Percentiles rank a stretch among this genome's conserved stretches.
Conservation (phyloP, 2,329 filamentous ascomycete species). For the Colletotrichum nymphaeae region DNA sequence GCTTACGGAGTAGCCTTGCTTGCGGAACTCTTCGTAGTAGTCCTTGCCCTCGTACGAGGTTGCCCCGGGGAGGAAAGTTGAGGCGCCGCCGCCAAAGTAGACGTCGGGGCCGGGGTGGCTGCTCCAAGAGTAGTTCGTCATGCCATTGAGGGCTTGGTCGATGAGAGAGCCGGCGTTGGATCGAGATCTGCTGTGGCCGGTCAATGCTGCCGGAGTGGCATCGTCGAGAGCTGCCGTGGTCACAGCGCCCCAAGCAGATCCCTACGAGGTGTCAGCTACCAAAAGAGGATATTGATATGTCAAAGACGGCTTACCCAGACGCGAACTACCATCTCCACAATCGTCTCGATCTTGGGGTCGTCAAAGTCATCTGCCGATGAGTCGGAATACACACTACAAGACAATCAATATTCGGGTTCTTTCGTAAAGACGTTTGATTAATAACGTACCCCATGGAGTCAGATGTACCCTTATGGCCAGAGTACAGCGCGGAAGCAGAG, state of each 20-base stretch:
- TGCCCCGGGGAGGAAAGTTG: constrained; percentile 78
- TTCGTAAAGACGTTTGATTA: background rate
- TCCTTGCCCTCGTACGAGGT: constrained; percentile 76
- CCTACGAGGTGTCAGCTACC: constrained; percentile 41
- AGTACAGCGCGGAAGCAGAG: constrained; percentile 83
- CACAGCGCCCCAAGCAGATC: constrained; percentile 72
- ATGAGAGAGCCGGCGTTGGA: constrained; percentile 77
- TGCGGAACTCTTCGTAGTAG: constrained; percentile 82
- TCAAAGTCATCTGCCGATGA: constrained; percentile 79
- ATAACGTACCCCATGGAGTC: constrained; percentile 75
- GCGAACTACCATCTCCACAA: constrained; percentile 82
- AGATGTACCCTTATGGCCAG: constrained; percentile 85
- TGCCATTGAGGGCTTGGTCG: constrained; percentile 79
- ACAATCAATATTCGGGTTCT: background rate
- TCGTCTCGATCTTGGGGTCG: constrained; percentile 88
- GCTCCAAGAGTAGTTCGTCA: constrained; percentile 86
- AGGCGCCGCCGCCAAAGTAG: constrained; percentile 84
- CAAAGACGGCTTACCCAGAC: constrained; percentile 66
- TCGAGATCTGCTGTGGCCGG: constrained; percentile 78
- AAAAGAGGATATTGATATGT: fast-evolving
- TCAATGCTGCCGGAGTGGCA: constrained; percentile 82
- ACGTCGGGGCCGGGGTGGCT: constrained; percentile 80
- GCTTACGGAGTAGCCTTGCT: constrained; percentile 78
- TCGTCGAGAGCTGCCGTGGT: constrained; percentile 84
- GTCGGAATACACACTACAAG: constrained; percentile 75